Percentiles rank a stretch among this genome's conserved stretches.
Conservation (phyloP, 75 land plant species). For the Sequoiadendron giganteum region DNA sequence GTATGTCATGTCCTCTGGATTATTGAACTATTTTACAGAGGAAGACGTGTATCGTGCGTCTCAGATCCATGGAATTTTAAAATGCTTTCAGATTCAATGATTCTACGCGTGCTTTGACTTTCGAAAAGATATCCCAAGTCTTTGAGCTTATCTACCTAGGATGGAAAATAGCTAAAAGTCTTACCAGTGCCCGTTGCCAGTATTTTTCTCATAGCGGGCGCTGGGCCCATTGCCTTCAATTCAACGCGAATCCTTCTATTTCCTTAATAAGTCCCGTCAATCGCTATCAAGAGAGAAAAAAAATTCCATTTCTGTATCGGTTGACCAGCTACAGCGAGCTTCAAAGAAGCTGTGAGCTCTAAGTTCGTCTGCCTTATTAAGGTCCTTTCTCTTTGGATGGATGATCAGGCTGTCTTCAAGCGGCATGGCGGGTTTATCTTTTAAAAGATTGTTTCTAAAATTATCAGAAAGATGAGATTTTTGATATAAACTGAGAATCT, state of each 20-base stretch:
- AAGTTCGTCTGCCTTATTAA: background rate
- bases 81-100: background rate
- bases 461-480: too few relatives aligned
- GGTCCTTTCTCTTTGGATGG: background rate
- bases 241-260: background rate
- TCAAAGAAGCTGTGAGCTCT: background rate
- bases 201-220: background rate
- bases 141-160: too few relatives aligned
- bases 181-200: too few relatives aligned
- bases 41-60: too few relatives aligned
- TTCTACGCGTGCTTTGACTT: background rate
- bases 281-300: background rate
- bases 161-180: too few relatives aligned
- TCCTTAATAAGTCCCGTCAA: background rate
- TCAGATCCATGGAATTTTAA: background rate
- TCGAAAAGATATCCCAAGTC: too few relatives aligned
- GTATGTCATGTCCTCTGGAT: too few relatives aligned
- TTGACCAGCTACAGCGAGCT: background rate
- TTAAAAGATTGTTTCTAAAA: too few relatives aligned
- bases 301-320: background rate
- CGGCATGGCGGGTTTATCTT: too few relatives aligned
- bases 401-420: background rate
- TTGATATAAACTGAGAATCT: too few relatives aligned
- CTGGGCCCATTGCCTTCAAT: background rate
- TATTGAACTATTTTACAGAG: too few relatives aligned